Evolutionary conservation across 2,329 filamentous ascomycete genomes (phyloP).

Genomic region (Lomentospora prolificans): DNA sequence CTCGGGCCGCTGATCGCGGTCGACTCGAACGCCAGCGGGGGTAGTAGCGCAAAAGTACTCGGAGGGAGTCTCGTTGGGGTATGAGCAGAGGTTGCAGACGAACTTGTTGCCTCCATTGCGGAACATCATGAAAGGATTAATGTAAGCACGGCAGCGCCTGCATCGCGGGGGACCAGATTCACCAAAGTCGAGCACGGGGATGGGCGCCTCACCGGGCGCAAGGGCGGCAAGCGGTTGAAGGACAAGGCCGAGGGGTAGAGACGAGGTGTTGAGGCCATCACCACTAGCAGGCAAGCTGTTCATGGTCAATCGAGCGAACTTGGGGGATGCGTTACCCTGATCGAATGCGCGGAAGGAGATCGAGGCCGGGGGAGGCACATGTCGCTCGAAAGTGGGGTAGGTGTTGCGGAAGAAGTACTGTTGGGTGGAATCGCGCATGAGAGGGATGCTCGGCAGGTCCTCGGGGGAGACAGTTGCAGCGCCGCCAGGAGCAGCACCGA

Average conservation of each 20-base stretch:
- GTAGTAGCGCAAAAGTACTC: constrained; percentile 93
- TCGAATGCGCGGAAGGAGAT: constrained; percentile 90
- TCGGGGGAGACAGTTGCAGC: constrained; percentile 66
- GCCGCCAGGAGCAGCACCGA: constrained; percentile 19
- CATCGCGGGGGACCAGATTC: constrained; percentile 84
- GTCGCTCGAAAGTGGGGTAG: constrained; percentile 92
- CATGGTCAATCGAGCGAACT: constrained; percentile 81
- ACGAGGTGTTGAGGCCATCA: constrained; percentile 72
- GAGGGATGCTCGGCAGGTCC: constrained; percentile 83
- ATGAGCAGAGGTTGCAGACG: constrained; percentile 95
- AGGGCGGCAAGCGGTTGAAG: constrained; percentile 79
- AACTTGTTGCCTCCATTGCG: constrained; percentile 89
- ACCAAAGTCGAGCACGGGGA: constrained; percentile 93
- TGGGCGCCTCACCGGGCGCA: constrained; percentile 73
- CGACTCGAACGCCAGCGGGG: constrained; percentile 75
- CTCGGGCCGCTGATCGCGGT: constrained; percentile 82
- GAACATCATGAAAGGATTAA: constrained; percentile 99
- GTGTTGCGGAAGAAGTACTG: constrained; percentile 78
- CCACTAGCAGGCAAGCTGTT: constrained; percentile 83
- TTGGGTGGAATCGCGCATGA: constrained; percentile 72
- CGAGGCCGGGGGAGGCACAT: constrained; percentile 79
- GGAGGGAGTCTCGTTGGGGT: constrained; percentile 81
- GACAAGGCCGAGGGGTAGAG: constrained; percentile 76
- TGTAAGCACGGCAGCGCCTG: constrained; percentile 86
- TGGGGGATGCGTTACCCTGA: constrained; percentile 93